phyloP scores from a whole-genome alignment of 371 early-diverging fungal genomes.

The Mortierella sp. region DNA sequence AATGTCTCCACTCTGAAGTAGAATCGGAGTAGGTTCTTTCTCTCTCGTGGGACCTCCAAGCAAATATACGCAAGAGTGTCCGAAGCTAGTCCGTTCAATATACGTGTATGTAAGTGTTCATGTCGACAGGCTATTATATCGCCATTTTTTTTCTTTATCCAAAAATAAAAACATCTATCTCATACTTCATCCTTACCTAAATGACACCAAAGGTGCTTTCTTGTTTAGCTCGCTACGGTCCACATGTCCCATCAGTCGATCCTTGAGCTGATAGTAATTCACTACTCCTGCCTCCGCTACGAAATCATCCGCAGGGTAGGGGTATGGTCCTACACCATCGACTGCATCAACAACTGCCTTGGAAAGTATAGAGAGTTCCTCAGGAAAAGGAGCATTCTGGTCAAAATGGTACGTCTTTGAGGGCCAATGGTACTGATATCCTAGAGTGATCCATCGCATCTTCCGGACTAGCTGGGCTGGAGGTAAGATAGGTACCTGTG shows the following conservation, averaged over 20 bases:
- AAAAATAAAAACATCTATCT: not conserved
- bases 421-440: slow-evolving; percentile 95
- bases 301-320: slow-evolving; percentile 60
- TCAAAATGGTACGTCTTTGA: slow-evolving; percentile 81
- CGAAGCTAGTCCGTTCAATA: slow-evolving; percentile 63
- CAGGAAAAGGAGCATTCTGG: slow-evolving; percentile 68
- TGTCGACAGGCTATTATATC: not conserved
- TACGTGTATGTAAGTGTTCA: not conserved
- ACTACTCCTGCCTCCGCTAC: slow-evolving; percentile 93
- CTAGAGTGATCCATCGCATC: slow-evolving; percentile 91
- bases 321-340: slow-evolving; percentile 60
- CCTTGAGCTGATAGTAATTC: slow-evolving; percentile 91
- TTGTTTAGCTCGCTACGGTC: slow-evolving; percentile 93
- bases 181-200: slow-evolving; percentile 64
- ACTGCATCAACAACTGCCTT: slow-evolving; percentile 69
- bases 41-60: slow-evolving; percentile 81
- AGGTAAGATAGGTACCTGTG: slow-evolving; percentile 57
- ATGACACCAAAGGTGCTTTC: slow-evolving; percentile 89
- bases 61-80: slow-evolving; percentile 84
- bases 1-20: slow-evolving; percentile 86
- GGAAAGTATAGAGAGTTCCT: slow-evolving; percentile 65
- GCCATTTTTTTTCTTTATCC: not conserved
- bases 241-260: slow-evolving; percentile 94
- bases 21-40: slow-evolving; percentile 71
- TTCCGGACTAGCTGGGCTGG: slow-evolving; percentile 66